Base-by-base conservation (phyloP, 2,329 filamentous ascomycete genomes). In the Ramularia endophylla region DNA sequence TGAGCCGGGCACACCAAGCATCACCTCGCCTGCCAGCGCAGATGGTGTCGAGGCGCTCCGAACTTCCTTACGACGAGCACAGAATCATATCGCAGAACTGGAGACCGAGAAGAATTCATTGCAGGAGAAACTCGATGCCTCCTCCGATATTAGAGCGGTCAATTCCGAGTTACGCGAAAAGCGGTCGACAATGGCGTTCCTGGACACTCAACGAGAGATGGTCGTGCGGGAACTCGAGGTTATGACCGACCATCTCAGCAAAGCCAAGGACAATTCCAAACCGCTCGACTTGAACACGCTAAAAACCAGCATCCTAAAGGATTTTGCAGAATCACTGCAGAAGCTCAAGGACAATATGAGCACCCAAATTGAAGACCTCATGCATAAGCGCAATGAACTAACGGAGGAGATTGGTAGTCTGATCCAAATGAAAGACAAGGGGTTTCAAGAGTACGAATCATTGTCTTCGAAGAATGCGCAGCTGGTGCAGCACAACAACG, bases 141-240 rank as follows among this genome's bases (percentile, higher is more conserved):
- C 75, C 4, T 71, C 69, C 11, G 76, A 77, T 47, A 78, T 82
- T 47, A 84, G 84, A 65, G 83, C 81, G 54, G 80, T 94, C 20
- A 94, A 94, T 64, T 88, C 84, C 54, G 90, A 89, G 60, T 71
- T 97, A 17, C 75, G 85, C 27, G 89, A 97, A 65, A 97, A 97
- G 70, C 78, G 92, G 44, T 95, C 94, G 57, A 97, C 92, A 0
- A 92, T 98, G 62, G 90, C 90, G 5, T 85, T 94, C 13, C 72
- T 97, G 38, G 90, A 97, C 61, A 90, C 89, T 0, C 87, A 95
- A 65, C 87, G 88, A 37, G 90, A 97, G 65, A 89, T 97, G 63
- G 90, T 95, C 67, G 86, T 97, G 56, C 83, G 86, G 29, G 88
- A 97, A 63, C 72, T 97, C 13, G 87, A 94, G 59, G 83, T 90